Percentiles rank a stretch among this genome's conserved stretches.
Evolutionary conservation across 179 eudicot genomes (phyloP).

Genomic region (Drosera spatulata): DNA sequence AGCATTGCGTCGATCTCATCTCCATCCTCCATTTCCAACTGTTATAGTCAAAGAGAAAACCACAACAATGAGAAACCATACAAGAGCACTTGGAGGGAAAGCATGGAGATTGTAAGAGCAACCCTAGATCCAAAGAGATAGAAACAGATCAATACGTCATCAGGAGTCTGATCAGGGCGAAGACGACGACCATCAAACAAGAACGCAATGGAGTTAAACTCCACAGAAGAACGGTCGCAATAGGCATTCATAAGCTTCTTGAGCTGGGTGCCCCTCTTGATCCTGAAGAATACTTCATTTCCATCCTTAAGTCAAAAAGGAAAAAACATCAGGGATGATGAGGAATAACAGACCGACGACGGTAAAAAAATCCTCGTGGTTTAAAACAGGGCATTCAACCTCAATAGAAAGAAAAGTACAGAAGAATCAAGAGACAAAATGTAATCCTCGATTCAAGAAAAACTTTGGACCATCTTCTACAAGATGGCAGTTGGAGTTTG

Average conservation of each 20-base stretch:
- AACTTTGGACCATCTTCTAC: too few species aligned
- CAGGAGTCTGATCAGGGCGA: slow-evolving; percentile 33
- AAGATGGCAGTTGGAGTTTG: too few species aligned
- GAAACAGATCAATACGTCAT: slow-evolving; percentile 16
- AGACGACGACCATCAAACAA: slow-evolving; percentile 39
- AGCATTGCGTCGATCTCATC: slow-evolving; percentile 14
- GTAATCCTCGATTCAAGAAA: too few species aligned
- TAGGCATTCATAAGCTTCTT: slow-evolving; percentile 40
- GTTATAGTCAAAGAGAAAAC: background rate
- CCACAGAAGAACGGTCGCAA: slow-evolving; percentile 33
- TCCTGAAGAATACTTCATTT: slow-evolving; percentile 31
- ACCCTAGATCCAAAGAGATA: background rate
- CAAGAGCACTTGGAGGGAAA: background rate
- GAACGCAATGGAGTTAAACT: slow-evolving; percentile 27
- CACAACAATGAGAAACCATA: background rate
- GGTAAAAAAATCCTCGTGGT: too few species aligned
- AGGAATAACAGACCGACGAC: too few species aligned
- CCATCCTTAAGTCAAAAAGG: slow-evolving; percentile 16
- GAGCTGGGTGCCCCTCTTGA: slow-evolving; percentile 26
- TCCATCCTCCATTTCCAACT: slow-evolving; percentile 12
- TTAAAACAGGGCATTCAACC: too few species aligned
- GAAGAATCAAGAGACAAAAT: too few species aligned
- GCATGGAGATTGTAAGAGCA: background rate
- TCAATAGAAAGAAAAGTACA: too few species aligned
- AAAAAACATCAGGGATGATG: too few species aligned